Base-by-base conservation (phyloP, 306 rosid genomes). In the Styphnolobium japonicum region DNA sequence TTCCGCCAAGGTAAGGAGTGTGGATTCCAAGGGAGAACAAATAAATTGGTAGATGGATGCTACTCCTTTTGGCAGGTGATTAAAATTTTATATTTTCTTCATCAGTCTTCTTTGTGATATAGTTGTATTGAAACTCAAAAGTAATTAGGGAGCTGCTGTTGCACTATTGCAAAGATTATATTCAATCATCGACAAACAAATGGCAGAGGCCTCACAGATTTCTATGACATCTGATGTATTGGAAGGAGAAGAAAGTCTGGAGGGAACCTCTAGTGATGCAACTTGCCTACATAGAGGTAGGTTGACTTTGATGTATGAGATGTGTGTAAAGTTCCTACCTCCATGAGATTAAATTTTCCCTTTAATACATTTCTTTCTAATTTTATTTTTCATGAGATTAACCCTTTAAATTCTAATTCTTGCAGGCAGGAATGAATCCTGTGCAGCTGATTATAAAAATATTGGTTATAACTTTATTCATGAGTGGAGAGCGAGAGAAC, bases 41-140 rank as follows among this genome's bases (percentile, higher is more conserved):
- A 94, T 91, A 92, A 94, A 85, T 73, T 94, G 88, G 97, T 94
- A 23, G 98, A 92, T 73, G 97, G 98, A 64, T 94, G 98, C 90
- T 94, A 94, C 81, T 94, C 98, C 56, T 94, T 94, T 79, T 92
- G 98, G 98, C 98, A 94, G 98, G 98, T 94, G 40, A 80, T 72
- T 77, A 31, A 37, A 51, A 69, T 71, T 80, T 83, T 58, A 37
- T 18, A 48, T 79, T 57, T 23, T 18, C 23, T 40, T 37, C 34
- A 21, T 68, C 63, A 40, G 64, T 43, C 19, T 61, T 79, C 73
- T 62, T 52, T 72, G 69, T 70, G 51, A 72, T 52, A 82, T 88
- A 23, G 80, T 80, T 60, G 42, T 46, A 65, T 72, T 71, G 75
- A 82, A 83, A 71, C 39, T 29, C 66, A 46, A 81, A 75, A 76